Conservation (phyloP, 257 asterid species). For the Solanum tacnaense region DNA sequence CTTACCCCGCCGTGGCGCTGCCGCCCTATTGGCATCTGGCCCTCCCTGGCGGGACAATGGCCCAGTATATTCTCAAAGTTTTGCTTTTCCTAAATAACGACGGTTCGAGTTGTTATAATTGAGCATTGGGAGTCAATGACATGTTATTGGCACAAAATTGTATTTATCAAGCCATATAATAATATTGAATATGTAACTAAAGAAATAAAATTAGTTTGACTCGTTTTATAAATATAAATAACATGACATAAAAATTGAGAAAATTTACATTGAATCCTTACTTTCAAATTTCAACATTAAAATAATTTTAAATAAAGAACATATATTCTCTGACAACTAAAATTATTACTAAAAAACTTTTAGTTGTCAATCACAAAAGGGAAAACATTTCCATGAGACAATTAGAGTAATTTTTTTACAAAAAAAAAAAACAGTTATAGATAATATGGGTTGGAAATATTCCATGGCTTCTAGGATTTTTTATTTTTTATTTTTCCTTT, state of each 20-base stretch:
- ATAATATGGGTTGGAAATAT: background rate
- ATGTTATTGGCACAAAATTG: background rate
- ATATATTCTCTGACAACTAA: background rate
- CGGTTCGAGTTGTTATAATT: too few species aligned
- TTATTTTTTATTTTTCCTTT: background rate
- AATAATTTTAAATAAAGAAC: background rate
- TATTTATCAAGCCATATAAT: background rate
- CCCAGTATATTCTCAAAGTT: too few species aligned
- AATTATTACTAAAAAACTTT: background rate
- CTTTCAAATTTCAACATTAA: background rate
- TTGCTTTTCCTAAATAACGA: too few species aligned
- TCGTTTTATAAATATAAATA: background rate
- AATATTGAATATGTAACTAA: background rate
- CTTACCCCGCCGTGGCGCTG: too few species aligned
- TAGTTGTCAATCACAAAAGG: background rate
- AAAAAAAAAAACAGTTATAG: background rate
- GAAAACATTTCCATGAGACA: background rate
- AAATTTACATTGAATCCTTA: background rate
- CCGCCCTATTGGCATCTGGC: too few species aligned
- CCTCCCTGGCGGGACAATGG: too few species aligned
- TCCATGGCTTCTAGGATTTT: background rate
- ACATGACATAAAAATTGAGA: background rate
- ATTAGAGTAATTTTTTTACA: background rate
- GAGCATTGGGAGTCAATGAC: background rate
- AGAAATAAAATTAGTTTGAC: background rate